Evolutionary conservation across 352 stramenopile species (phyloP).

Genomic region (Globisporangium echinulatum): DNA sequence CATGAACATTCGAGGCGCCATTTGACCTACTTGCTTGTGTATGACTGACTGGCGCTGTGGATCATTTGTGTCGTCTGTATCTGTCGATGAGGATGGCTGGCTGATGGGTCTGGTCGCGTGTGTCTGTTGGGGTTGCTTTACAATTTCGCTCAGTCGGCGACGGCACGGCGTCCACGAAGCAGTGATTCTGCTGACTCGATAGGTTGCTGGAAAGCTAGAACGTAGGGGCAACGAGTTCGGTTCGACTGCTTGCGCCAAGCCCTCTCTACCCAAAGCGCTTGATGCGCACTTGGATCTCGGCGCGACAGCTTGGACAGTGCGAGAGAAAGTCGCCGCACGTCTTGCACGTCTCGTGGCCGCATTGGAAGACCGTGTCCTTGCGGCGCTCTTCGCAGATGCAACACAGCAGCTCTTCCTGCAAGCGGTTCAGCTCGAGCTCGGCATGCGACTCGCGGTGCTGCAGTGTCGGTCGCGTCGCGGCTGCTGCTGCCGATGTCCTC

Average conservation of each 20-base stretch:
- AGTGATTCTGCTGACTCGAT: too few species aligned
- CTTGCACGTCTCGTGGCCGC: conserved; percentile 73
- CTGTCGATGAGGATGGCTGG: too few species aligned
- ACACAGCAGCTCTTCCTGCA: conserved; percentile 67
- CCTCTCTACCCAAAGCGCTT: conserved; percentile 41
- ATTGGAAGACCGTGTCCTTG: conserved; percentile 83
- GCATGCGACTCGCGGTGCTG: conserved; percentile 36
- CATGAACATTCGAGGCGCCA: too few species aligned
- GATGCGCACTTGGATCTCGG: conserved; percentile 71
- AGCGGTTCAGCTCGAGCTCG: conserved; percentile 44
- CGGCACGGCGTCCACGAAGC: too few species aligned
- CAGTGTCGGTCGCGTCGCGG: conserved; percentile 7
- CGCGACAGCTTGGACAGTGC: conserved; percentile 67
- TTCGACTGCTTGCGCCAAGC: too few species aligned
- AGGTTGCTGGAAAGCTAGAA: not conserved
- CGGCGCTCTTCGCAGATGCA: conserved; percentile 68
- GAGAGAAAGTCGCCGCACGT: conserved; percentile 41
- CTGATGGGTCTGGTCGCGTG: too few species aligned
- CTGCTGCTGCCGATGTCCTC: not conserved
- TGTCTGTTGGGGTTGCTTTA: too few species aligned
- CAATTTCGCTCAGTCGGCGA: too few species aligned
- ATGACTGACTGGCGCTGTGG: too few species aligned
- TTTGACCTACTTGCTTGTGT: too few species aligned
- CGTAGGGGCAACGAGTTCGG: too few species aligned
- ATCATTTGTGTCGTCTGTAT: too few species aligned